Percentiles rank a stretch among this genome's conserved stretches.
Evolutionary conservation across 768 basidiomycete genomes (phyloP).

Genomic region (Naganishia onofrii): DNA sequence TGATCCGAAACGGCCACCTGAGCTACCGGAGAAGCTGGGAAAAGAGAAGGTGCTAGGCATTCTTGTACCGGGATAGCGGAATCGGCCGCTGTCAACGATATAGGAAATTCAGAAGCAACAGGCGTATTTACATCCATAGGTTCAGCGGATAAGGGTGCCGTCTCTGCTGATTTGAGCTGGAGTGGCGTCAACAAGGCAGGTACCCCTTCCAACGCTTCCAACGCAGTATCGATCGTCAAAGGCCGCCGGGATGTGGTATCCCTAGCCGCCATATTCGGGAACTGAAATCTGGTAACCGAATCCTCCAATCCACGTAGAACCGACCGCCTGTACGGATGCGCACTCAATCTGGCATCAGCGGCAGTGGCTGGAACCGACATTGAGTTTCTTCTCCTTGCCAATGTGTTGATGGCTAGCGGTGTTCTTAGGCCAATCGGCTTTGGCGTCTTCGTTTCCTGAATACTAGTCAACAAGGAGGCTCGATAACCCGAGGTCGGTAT

Average conservation of each 20-base stretch:
- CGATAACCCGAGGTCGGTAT: slow-evolving; percentile 6
- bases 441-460: slow-evolving; percentile 9
- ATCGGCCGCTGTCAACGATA: background rate
- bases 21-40: background rate
- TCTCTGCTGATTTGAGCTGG: background rate
- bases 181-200: background rate
- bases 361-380: background rate
- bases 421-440: background rate
- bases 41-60: slow-evolving; percentile 2
- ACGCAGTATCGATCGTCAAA: background rate
- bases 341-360: slow-evolving; percentile 9
- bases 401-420: slow-evolving; percentile 2
- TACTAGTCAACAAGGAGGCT: slow-evolving; percentile 15
- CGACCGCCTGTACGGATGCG: slow-evolving; percentile 16
- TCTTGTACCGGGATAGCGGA: background rate
- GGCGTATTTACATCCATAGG: slow-evolving; percentile 19
- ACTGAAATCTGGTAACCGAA: slow-evolving; percentile 29
- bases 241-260: background rate
- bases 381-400: background rate
- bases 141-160: background rate
- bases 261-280: slow-evolving; percentile 4
- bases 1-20: no score
- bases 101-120: background rate
- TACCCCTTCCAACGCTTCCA: background rate
- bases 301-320: slow-evolving; percentile 11